phyloP scores from a whole-genome alignment of 257 asterid genomes.

The Solanum peruvianum region DNA sequence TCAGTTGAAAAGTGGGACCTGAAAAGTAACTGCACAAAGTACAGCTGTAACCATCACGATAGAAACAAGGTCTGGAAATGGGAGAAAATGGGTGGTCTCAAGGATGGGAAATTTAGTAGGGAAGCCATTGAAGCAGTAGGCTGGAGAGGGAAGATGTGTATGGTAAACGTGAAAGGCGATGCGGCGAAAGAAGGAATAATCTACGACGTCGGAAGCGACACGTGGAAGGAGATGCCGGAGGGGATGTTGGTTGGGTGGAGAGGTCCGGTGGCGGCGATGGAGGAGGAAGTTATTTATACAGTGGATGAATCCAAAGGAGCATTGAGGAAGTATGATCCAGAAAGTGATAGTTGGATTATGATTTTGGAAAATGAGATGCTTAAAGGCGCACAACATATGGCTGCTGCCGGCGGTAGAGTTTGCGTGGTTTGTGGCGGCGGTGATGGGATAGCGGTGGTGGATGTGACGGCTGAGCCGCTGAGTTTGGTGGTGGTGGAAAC shows the following conservation, averaged over 20 bases:
- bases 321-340: constrained; percentile 35
- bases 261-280: constrained; percentile 50
- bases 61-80: constrained; percentile 23
- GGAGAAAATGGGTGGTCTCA: constrained; percentile 44
- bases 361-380: constrained; percentile 24
- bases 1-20: constrained; percentile 68
- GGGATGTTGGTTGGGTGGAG: constrained; percentile 78
- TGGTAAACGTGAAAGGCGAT: constrained; percentile 34
- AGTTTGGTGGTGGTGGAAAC: constrained; percentile 43
- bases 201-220: constrained; percentile 32
- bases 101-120: constrained; percentile 60
- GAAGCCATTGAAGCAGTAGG: constrained; percentile 78
- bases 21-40: not conserved
- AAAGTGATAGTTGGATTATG: constrained; percentile 41
- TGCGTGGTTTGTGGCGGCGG: constrained; percentile 42
- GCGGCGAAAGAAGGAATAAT: constrained; percentile 57
- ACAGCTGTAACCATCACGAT: not conserved
- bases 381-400: constrained; percentile 47
- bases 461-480: constrained; percentile 35
- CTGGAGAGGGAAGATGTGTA: constrained; percentile 71
- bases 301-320: constrained; percentile 63
- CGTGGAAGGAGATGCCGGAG: constrained; percentile 73
- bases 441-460: constrained; percentile 40
- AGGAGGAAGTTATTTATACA: constrained; percentile 42
- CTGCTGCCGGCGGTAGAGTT: constrained; percentile 52